Percentiles rank a stretch among this genome's conserved stretches.
Conservation (phyloP, 306 rosid species). For the peach (Prunus persica) region Prunus_persica_NCBIv2 NC_034013.1:10512501-10513000, state of each 20-base stretch:
- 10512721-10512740: slow-evolving; percentile 80
- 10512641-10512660: slow-evolving; percentile 18
- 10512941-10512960: slow-evolving; percentile 31
- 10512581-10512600: slow-evolving; percentile 81
- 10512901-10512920: slow-evolving; percentile 47
- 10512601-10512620: slow-evolving; percentile 64
- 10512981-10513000: slow-evolving; percentile 38
- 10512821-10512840: slow-evolving; percentile 38
- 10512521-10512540: slow-evolving; percentile 96
- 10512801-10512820: slow-evolving; percentile 72
- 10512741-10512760: slow-evolving; percentile 80
- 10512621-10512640: slow-evolving; percentile 29
- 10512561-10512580: slow-evolving; percentile 90
- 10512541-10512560: slow-evolving; percentile 84
- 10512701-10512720: slow-evolving; percentile 36
- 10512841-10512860: neutral
- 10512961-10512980: slow-evolving; percentile 27
- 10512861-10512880: slow-evolving; percentile 7
- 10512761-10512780: slow-evolving; percentile 57
- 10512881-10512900: slow-evolving; percentile 19
- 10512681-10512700: slow-evolving; percentile 3
- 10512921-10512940: slow-evolving; percentile 33
- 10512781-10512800: slow-evolving; percentile 56
- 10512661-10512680: neutral
- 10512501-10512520: slow-evolving; percentile 84